These are phyloP conservation scores for Trichoderma afroharzianum DNA, from an alignment of 2,329 filamentous ascomycete genomes.

Conservation along the genomic window DNA sequence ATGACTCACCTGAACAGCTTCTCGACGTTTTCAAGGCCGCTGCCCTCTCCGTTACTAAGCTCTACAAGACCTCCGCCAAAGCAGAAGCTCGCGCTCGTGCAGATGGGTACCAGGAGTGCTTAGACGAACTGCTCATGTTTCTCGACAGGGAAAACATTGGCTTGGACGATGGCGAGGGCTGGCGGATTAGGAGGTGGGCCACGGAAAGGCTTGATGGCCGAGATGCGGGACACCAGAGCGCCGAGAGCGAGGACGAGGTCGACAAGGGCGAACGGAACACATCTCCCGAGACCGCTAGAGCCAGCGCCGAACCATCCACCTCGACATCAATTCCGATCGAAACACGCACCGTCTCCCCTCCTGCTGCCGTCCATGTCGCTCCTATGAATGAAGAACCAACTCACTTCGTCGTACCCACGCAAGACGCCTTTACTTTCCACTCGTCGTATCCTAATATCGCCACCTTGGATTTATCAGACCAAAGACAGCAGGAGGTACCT, in stretches of 20 bases:
- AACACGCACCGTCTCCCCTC: constrained; percentile 24
- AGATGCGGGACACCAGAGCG: constrained; percentile 49
- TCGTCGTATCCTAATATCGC: constrained; percentile 60
- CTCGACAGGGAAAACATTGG: constrained; percentile 80
- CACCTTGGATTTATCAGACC: constrained; percentile 58
- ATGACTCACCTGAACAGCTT: constrained; percentile 58
- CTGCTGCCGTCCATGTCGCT: constrained; percentile 26
- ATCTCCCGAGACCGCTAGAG: constrained; percentile 54
- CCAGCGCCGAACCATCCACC: constrained; percentile 40
- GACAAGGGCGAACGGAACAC: constrained; percentile 59
- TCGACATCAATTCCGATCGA: constrained; percentile 19
- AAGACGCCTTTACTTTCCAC: constrained; percentile 67
- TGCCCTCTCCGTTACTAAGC: constrained; percentile 88
- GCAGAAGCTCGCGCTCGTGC: constrained; percentile 71
- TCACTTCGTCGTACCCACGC: constrained; percentile 50
- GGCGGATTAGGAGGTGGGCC: constrained; percentile 59
- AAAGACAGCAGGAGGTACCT: constrained; percentile 38
- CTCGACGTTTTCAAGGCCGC: constrained; percentile 89
- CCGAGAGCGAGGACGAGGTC: constrained; percentile 67
- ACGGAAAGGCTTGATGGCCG: constrained; percentile 66
- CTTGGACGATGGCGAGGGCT: constrained; percentile 72
- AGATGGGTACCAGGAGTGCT: constrained; percentile 88
- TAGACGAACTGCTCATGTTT: constrained; percentile 84
- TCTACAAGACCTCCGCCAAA: constrained; percentile 86
- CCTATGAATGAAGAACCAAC: constrained; percentile 29